Evolutionary conservation across 1,284 basidiomycete species (phyloP).

Genomic region (Acaromyces ingoldii): DNA sequence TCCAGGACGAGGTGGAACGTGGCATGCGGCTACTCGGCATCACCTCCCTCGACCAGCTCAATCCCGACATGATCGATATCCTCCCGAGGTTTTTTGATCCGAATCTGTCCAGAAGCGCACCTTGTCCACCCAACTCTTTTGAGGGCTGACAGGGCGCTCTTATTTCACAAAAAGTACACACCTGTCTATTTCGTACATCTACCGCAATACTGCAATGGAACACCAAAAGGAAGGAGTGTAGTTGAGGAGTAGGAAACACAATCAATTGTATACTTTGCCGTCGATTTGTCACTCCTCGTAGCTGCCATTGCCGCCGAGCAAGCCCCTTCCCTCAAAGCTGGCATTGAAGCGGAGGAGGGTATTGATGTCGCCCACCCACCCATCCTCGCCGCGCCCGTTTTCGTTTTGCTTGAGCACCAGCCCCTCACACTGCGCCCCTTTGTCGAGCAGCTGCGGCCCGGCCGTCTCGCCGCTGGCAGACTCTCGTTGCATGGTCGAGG

Average conservation of each 20-base stretch:
- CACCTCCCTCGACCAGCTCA: conserved; percentile 64
- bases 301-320: conserved; percentile 28
- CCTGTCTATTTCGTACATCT: too few species aligned
- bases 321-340: conserved; percentile 39
- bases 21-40: conserved; percentile 76
- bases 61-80: conserved; percentile 68
- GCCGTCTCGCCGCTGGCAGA: background rate
- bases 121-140: too few species aligned
- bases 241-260: too few species aligned
- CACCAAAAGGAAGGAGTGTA: too few species aligned
- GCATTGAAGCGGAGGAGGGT: conserved; percentile 51
- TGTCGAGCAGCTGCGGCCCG: conserved; percentile 5
- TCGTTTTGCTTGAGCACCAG: background rate
- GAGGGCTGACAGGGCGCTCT: too few species aligned
- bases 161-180: too few species aligned
- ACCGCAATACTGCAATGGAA: too few species aligned
- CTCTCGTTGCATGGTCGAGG: background rate
- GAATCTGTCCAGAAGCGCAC: too few species aligned
- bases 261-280: too few species aligned
- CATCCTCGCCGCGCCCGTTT: conserved; percentile 67
- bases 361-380: conserved; percentile 95
- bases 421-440: background rate
- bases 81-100: conserved; percentile 15
- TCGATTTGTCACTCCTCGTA: too few species aligned
- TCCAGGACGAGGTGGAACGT: conserved; percentile 73